phyloP scores from a whole-genome alignment of 768 basidiomycete genomes.

The Mycena latifolia region DNA sequence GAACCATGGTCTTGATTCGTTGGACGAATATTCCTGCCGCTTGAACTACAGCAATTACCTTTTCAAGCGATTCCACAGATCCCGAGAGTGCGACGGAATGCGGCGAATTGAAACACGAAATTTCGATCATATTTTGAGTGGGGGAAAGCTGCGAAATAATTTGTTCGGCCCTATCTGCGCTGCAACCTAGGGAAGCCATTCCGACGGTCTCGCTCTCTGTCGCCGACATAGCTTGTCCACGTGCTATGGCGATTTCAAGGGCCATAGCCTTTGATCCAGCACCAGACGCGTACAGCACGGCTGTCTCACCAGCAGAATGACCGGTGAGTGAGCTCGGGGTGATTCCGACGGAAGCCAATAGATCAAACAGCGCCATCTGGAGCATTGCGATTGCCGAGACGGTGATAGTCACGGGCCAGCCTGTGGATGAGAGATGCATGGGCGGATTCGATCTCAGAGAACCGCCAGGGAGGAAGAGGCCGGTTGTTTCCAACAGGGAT shows the following conservation, averaged over 20 bases:
- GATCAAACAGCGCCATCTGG: slow-evolving; percentile 50
- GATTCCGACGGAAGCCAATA: slow-evolving; percentile 41
- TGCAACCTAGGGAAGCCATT: slow-evolving; percentile 49
- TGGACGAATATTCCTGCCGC: slow-evolving; percentile 41
- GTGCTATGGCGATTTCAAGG: slow-evolving; percentile 48
- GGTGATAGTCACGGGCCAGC: slow-evolving; percentile 39
- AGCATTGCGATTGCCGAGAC: slow-evolving; percentile 45
- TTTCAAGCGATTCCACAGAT: slow-evolving; percentile 31
- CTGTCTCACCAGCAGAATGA: slow-evolving; percentile 53
- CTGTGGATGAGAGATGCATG: not conserved
- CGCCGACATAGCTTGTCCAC: slow-evolving; percentile 43
- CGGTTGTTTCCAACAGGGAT: slow-evolving; percentile 44
- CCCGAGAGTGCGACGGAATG: slow-evolving; percentile 46
- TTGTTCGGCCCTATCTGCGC: slow-evolving; percentile 7
- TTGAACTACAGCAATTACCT: slow-evolving; percentile 39
- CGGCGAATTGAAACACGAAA: slow-evolving; percentile 48
- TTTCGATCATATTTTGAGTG: slow-evolving; percentile 40
- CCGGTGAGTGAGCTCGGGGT: slow-evolving; percentile 45
- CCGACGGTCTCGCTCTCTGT: slow-evolving; percentile 31
- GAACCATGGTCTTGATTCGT: slow-evolving; percentile 40
- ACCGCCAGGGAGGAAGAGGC: slow-evolving; percentile 41
- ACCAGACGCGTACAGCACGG: slow-evolving; percentile 48
- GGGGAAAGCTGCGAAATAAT: slow-evolving; percentile 11
- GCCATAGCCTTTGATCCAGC: slow-evolving; percentile 45
- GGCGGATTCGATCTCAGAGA: slow-evolving; percentile 9